These are phyloP conservation scores for Lasiodiplodia gonubiensis DNA, from an alignment of 2,329 filamentous ascomycete species.

Conservation along the genomic window DNA sequence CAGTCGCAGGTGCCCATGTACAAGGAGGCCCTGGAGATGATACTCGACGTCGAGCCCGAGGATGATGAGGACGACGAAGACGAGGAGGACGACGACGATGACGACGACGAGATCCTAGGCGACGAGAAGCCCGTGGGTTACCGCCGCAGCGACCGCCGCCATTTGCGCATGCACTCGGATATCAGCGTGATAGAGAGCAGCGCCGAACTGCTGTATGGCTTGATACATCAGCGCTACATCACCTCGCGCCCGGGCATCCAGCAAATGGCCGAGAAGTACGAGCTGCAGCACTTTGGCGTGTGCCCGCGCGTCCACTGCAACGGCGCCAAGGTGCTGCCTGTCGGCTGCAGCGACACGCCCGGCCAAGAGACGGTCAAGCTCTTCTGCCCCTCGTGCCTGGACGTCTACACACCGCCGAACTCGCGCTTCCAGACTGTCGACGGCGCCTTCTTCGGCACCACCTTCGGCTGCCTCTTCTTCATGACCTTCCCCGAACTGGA, in stretches of 20 bases:
- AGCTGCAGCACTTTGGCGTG: constrained; percentile 91
- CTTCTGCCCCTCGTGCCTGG: constrained; percentile 94
- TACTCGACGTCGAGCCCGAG: constrained; percentile 95
- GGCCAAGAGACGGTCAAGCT: constrained; percentile 98
- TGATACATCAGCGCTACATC: constrained; percentile 98
- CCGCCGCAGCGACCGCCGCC: constrained; percentile 64
- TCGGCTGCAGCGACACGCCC: constrained; percentile 91
- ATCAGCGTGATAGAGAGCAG: constrained; percentile 95
- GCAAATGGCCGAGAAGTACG: constrained; percentile 99
- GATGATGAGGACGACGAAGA: constrained; percentile 89
- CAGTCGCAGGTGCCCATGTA: constrained; percentile 98
- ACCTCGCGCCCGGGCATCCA: constrained; percentile 95
- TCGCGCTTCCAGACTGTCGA: constrained; percentile 97
- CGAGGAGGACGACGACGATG: constrained; percentile 69
- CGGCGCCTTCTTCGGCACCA: constrained; percentile 96
- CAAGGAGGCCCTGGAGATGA: constrained; percentile 99
- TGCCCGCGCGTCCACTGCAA: constrained; percentile 96
- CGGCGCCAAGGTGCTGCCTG: constrained; percentile 86
- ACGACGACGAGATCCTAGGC: constrained; percentile 54
- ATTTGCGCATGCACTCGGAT: constrained; percentile 87
- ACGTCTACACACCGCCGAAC: constrained; percentile 97
- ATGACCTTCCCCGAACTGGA: constrained; percentile 98
- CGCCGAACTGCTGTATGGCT: constrained; percentile 95
- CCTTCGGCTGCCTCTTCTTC: constrained; percentile 95
- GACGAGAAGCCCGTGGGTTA: constrained; percentile 64